Evolutionary conservation across 768 basidiomycete genomes (phyloP), one percentile per base, ranked within the genome.

Genomic region (Pholiota molesta): DNA sequence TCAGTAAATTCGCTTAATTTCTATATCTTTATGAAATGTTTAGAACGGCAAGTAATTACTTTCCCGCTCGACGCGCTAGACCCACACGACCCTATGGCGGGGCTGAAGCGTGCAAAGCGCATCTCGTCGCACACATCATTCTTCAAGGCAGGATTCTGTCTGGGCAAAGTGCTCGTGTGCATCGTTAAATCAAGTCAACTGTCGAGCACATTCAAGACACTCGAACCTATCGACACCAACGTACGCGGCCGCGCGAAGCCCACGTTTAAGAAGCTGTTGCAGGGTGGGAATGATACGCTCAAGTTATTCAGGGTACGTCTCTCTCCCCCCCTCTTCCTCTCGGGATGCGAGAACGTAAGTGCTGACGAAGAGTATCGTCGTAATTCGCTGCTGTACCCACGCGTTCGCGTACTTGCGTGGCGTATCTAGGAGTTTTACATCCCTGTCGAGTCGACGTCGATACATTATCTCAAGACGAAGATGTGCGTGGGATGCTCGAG

Each of bases 121-220:
- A 95, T 99, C 70, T 93, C 97, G 0, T 91, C 94, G 0, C 96
- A 98, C 73, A 99, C 95, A 0, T 91, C 94, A 2, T 99, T 99
- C 79, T 99, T 99, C 86, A 99, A 99, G 75, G 91, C 94, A 9
- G 97, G 97, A 0, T 85, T 90, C 47, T 99, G 97, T 72, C 81
- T 99, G 26, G 94, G 92, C 39, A 86, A 89, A 61, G 92, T 93
- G 17, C 84, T 99, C 11, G 95, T 99, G 52, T 99, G 97, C 71
- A 91, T 99, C 51, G 97, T 99, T 71, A 99, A 99, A 78, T 92
- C 94, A 1, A 94, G 91, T 65, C 94, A 94, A 57, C 78, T 97
- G 55, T 97, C 95, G 17, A 98, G 94, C 67, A 99, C 97, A 21
- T 97, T 99, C 81, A 99, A 99, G 81, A 90, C 93, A 1, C 82